Conservation (phyloP, 2,329 filamentous ascomycete species). For the Paecilomyces variotii region DNA sequence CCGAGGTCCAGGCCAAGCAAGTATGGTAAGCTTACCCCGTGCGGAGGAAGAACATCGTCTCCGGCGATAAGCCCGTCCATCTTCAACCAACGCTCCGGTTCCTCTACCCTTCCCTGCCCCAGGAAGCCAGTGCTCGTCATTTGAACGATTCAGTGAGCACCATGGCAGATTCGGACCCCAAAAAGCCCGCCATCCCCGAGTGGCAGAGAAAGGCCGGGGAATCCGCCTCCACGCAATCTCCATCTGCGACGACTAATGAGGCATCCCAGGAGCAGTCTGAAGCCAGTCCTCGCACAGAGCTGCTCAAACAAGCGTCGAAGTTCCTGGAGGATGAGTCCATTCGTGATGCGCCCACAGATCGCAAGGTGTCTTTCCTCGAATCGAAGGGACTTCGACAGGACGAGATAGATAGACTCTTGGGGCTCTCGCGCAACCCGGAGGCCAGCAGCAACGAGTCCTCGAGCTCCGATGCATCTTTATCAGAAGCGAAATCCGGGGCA, state of each 20-base stretch:
- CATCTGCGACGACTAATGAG: constrained; percentile 17
- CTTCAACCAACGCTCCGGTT: background rate
- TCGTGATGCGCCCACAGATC: constrained; percentile 57
- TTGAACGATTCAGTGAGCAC: constrained; percentile 1
- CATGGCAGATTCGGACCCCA: constrained; percentile 29
- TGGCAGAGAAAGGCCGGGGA: constrained; percentile 25
- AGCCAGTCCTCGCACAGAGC: constrained; percentile 19
- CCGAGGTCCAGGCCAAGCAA: background rate
- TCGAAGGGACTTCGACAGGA: constrained; percentile 63
- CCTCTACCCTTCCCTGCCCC: background rate
- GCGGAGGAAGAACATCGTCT: background rate
- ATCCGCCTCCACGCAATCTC: constrained; percentile 29
- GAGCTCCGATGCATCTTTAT: constrained; percentile 2
- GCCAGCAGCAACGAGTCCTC: constrained; percentile 3
- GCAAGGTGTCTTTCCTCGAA: constrained; percentile 68
- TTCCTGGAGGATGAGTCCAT: constrained; percentile 73
- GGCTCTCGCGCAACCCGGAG: constrained; percentile 26
- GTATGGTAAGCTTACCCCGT: background rate
- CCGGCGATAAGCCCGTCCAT: background rate
- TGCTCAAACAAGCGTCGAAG: constrained; percentile 60
- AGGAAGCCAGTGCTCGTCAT: background rate
- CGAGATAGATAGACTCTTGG: constrained; percentile 62
- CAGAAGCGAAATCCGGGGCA: background rate
- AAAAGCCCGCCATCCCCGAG: constrained; percentile 27
- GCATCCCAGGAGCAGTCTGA: constrained; percentile 16